Conservation (phyloP, 2,329 filamentous ascomycete genomes). For the Macrophomina phaseolina region DNA sequence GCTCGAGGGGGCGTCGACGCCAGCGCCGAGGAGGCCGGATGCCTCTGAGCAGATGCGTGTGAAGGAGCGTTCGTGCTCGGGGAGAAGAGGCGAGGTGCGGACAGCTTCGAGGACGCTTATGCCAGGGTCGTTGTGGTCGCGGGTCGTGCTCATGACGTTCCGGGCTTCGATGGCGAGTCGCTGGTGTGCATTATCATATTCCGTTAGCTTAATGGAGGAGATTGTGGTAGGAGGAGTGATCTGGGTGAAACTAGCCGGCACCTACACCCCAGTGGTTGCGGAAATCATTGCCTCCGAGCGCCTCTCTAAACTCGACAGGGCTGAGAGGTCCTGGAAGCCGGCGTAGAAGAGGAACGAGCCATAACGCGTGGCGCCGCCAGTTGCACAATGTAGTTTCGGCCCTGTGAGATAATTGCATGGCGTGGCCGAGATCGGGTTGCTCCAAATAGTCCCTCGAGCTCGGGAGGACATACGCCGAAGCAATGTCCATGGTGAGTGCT, state of each 20-base stretch:
- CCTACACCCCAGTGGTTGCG: not conserved
- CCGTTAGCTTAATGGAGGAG: not conserved
- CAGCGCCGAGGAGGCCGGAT: slow-evolving; percentile 30
- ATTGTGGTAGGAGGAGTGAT: too few species aligned
- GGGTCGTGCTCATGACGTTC: not conserved
- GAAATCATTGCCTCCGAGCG: not conserved
- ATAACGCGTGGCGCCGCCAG: not conserved
- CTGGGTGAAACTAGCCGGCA: not conserved
- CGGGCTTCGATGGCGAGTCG: not conserved
- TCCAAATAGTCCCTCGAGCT: not conserved
- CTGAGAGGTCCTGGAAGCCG: not conserved
- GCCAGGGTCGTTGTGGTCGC: not conserved
- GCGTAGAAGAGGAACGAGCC: not conserved
- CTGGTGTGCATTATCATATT: not conserved
- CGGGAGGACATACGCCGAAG: not conserved
- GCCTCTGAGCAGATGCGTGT: slow-evolving; percentile 30
- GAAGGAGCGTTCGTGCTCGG: slow-evolving; percentile 19
- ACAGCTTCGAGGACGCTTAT: not conserved
- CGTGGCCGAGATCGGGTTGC: not conserved
- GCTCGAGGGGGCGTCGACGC: slow-evolving; percentile 30
- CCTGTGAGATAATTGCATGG: not conserved
- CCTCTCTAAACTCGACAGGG: not conserved
- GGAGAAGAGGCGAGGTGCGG: slow-evolving; percentile 10
- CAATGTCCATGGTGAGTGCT: not conserved
- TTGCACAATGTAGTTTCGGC: not conserved